A percentile compares a stretch with the other conserved stretches of the same genome.
Evolutionary conservation across 202 grass and related monocot species (phyloP).

Genomic region (Zizania palustris): DNA sequence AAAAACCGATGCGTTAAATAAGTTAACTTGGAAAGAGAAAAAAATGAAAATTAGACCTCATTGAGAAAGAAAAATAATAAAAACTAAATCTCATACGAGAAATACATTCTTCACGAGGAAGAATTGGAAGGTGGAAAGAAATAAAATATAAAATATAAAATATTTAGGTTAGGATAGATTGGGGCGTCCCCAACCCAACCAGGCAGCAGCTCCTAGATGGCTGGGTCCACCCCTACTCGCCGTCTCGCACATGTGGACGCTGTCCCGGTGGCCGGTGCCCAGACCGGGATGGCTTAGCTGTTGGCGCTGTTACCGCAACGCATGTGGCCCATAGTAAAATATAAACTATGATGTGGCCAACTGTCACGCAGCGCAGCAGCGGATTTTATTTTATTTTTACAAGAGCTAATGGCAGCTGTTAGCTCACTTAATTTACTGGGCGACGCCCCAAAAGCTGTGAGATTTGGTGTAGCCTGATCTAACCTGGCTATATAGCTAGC

Average conservation of each 20-base stretch:
- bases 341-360: too few species aligned
- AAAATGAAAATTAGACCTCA: too few species aligned
- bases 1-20: too few species aligned
- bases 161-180: too few species aligned
- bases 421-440: not conserved
- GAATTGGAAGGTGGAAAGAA: too few species aligned
- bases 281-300: not conserved
- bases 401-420: not conserved
- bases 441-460: not conserved
- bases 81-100: too few species aligned
- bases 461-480: not conserved
- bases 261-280: not conserved
- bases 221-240: not conserved
- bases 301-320: not conserved
- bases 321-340: not conserved
- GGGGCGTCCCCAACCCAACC: not conserved
- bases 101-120: too few species aligned
- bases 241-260: not conserved
- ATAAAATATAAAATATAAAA: too few species aligned
- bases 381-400: too few species aligned
- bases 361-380: not conserved
- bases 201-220: not conserved
- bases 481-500: not conserved
- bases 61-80: too few species aligned
- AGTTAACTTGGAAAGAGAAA: too few species aligned